Conservation (phyloP, 1,284 basidiomycete species). For the Papiliotrema terrestris region DNA sequence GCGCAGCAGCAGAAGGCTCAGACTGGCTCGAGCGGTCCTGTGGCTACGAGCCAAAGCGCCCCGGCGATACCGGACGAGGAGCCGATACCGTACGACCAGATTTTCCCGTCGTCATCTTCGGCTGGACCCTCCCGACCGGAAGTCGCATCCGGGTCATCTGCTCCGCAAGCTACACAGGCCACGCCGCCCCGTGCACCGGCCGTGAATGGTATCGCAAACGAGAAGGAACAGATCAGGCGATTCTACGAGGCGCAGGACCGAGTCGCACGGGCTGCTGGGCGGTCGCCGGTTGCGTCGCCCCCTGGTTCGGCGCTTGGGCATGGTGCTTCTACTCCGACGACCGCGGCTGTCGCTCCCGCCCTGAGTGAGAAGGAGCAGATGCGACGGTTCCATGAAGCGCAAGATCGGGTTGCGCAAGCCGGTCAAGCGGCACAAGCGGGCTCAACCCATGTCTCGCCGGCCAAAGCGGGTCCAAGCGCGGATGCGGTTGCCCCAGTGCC, state of each 20-base stretch:
- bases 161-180: background rate
- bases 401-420: slow-evolving; percentile 46
- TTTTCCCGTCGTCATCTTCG: slow-evolving; percentile 9
- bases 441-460: background rate
- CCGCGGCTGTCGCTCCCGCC: too few species aligned
- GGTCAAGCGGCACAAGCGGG: background rate
- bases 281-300: too few species aligned
- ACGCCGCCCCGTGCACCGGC: background rate
- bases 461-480: background rate
- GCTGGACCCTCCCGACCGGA: background rate
- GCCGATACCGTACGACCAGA: slow-evolving; percentile 14
- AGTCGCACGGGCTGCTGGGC: slow-evolving; percentile 11
- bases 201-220: slow-evolving; percentile 8
- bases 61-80: background rate
- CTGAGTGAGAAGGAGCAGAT: slow-evolving; percentile 37
- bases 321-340: too few species aligned
- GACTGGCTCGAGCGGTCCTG: background rate
- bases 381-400: slow-evolving; percentile 54
- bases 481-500: background rate
- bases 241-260: slow-evolving; percentile 59
- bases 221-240: slow-evolving; percentile 45
- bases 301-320: too few species aligned
- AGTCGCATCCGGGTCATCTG: background rate
- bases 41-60: background rate
- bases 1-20: too few species aligned